phyloP scores from a whole-genome alignment of 345 rosid genomes.

The Brassica nigra region DNA sequence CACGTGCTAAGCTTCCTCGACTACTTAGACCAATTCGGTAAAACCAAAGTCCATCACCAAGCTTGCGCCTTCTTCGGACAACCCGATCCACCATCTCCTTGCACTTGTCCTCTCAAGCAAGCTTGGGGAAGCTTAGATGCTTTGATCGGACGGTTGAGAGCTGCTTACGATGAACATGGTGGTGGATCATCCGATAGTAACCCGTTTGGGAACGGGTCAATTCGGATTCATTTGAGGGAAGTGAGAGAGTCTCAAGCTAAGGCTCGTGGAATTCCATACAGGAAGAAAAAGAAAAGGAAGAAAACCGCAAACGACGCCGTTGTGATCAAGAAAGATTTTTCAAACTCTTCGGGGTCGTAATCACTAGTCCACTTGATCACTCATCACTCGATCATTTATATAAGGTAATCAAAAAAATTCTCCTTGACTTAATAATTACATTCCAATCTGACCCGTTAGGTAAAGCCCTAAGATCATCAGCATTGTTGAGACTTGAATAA shows the following conservation, averaged over 20 bases:
- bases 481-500: too few relatives aligned
- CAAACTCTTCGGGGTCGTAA: constrained; percentile 23
- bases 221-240: constrained; percentile 70
- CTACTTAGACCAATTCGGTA: constrained; percentile 82
- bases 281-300: constrained; percentile 81
- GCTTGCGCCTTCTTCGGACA: constrained; percentile 80
- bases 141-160: constrained; percentile 79
- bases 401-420: constrained; percentile 8
- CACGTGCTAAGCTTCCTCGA: constrained; percentile 74
- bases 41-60: constrained; percentile 75
- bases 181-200: constrained; percentile 68
- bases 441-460: neutral
- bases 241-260: constrained; percentile 81
- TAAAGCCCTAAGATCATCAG: constrained; percentile 2
- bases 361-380: constrained; percentile 4
- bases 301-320: constrained; percentile 30
- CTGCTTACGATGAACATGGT: constrained; percentile 81
- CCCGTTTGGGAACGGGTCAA: constrained; percentile 80
- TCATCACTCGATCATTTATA: constrained; percentile 5
- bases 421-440: neutral
- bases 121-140: constrained; percentile 97
- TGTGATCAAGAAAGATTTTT: constrained; percentile 10
- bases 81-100: constrained; percentile 85
- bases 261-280: constrained; percentile 80
- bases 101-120: constrained; percentile 76